Conservation (phyloP, 495 filamentous ascomycete species). For the Talaromyces liani region DNA sequence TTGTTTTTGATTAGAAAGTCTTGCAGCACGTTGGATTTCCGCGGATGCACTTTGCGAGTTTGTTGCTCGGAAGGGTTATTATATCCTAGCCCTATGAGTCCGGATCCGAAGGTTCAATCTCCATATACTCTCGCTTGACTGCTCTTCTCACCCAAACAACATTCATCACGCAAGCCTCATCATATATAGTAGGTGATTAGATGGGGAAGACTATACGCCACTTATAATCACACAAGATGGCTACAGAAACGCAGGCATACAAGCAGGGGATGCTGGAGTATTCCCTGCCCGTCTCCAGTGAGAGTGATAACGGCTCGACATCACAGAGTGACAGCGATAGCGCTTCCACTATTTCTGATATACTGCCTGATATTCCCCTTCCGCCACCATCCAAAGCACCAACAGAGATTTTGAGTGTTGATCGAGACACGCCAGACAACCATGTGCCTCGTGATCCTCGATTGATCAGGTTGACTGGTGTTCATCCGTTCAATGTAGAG, state of each 20-base stretch:
- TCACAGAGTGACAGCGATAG: neutral
- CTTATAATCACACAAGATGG: neutral
- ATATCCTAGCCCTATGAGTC: neutral
- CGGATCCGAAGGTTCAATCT: neutral
- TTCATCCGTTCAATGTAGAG: constrained; percentile 94
- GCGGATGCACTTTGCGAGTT: neutral
- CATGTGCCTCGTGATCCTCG: constrained; percentile 85
- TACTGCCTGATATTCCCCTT: constrained; percentile 49
- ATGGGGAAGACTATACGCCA: neutral
- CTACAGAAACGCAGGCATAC: neutral
- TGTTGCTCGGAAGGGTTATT: neutral
- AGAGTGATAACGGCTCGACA: neutral
- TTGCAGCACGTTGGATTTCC: neutral
- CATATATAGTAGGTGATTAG: neutral
- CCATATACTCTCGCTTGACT: neutral
- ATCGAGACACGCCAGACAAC: constrained; percentile 75
- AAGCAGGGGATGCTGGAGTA: constrained; percentile 12
- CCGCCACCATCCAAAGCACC: constrained; percentile 61
- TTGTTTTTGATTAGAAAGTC: neutral
- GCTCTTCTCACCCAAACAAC: neutral
- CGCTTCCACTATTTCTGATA: constrained; percentile 1
- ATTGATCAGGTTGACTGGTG: constrained; percentile 80
- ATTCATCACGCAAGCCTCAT: neutral
- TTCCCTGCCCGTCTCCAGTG: neutral
- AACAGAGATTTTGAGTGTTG: constrained; percentile 60